Base-by-base conservation (phyloP, 345 rosid genomes). In the Triadica sebifera region DNA sequence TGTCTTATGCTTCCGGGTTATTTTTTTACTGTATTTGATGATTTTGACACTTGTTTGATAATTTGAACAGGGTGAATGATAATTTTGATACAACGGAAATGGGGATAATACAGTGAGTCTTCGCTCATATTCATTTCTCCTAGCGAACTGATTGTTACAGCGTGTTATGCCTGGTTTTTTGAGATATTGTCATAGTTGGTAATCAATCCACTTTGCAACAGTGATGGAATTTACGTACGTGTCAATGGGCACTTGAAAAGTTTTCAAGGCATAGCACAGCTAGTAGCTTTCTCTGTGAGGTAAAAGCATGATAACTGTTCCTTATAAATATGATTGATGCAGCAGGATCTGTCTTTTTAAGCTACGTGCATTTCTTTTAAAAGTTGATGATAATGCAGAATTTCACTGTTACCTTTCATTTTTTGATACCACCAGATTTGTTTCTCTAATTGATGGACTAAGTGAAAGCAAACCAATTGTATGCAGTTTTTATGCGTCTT, bases 251-350 rank as follows among this genome's bases (percentile, higher is more conserved):
- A 86, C 81, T 76, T 94, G 85, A 89, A 84, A 81, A 87, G 85
- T 67, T 86, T 89, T 72, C 97, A 88, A 78, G 92, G 93, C 11
- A 79, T 71, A 52, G 82, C 61, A 17, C 97, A 89, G 79, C 78
- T 94, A 55, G 87, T 78, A 76, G 95, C 87, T 49, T 94, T 94
- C 81, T 88, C 95, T 77, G 93, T 88, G 29, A 93, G 97, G 97
- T 93, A 80, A 52, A 71, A 59, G 4, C 19, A 0, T 20, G 34
- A 19, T 19, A 65, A 45, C 46, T 22, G 66, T 66, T 43, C 65
- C 29, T 22, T 63, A 13, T 17, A 12, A 38, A 11, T 17, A 15
- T 51, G 29, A 63, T 65, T 20, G 12, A 46, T 16, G 43, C 58
- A 50, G 22, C 20, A 67, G 45, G 15, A 34, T 37, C 24, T 22